Percentiles rank a stretch among this genome's conserved stretches.
These are phyloP conservation scores for Tremellales sp. DNA, from an alignment of 1,284 basidiomycete genomes.

Conservation along the genomic window DNA sequence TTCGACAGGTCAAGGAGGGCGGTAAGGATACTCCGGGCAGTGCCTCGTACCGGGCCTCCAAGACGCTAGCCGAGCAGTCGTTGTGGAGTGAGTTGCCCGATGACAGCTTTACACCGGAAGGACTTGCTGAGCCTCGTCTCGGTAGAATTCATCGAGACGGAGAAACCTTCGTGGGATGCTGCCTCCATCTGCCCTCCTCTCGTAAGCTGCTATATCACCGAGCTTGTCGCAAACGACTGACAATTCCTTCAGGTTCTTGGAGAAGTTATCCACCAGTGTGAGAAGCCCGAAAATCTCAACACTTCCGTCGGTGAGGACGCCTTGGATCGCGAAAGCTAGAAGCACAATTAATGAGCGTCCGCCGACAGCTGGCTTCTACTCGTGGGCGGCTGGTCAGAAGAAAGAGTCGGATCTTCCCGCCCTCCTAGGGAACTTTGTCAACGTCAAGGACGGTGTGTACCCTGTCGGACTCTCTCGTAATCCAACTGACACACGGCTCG, in stretches of 20 bases:
- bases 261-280: slow-evolving; percentile 55
- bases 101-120: background rate
- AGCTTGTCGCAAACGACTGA: background rate
- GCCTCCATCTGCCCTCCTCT: slow-evolving; percentile 56
- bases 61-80: slow-evolving; percentile 63
- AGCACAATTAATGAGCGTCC: slow-evolving; percentile 2
- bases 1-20: slow-evolving; percentile 56
- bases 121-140: background rate
- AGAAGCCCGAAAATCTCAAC: slow-evolving; percentile 54
- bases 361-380: slow-evolving; percentile 42
- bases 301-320: slow-evolving; percentile 50
- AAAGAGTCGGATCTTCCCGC: slow-evolving; percentile 42
- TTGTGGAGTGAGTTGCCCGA: slow-evolving; percentile 41
- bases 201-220: slow-evolving; percentile 43
- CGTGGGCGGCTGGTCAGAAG: slow-evolving; percentile 47
- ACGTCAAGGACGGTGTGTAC: slow-evolving; percentile 53
- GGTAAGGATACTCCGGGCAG: slow-evolving; percentile 57
- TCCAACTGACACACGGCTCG: background rate
- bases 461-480: background rate
- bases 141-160: slow-evolving; percentile 55
- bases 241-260: slow-evolving; percentile 39
- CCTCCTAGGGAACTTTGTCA: slow-evolving; percentile 53
- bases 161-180: slow-evolving; percentile 58
- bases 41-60: slow-evolving; percentile 43
- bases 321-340: background rate